Conservation (phyloP, 495 filamentous ascomycete genomes). For the Tuber magnatum region DNA sequence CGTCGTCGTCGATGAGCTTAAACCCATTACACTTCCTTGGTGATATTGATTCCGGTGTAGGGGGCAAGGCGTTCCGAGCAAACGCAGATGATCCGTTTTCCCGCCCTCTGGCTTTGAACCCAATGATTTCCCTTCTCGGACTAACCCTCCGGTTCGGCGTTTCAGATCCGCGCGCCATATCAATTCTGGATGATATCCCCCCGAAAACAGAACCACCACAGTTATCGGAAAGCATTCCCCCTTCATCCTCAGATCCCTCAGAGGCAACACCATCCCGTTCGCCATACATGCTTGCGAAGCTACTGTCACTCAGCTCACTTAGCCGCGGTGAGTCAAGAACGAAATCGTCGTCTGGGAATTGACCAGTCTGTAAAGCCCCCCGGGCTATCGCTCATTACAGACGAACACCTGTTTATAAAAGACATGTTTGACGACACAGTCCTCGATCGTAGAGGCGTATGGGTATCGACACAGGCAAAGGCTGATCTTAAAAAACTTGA, state of each 20-base stretch:
- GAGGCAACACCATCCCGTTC: slow-evolving; percentile 3
- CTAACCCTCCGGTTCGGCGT: slow-evolving; percentile 27
- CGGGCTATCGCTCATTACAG: slow-evolving; percentile 23
- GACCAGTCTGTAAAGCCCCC: slow-evolving; percentile 5
- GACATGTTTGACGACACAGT: slow-evolving; percentile 14
- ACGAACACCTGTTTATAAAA: slow-evolving; percentile 24
- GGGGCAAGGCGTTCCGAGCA: slow-evolving; percentile 18
- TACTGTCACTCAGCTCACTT: slow-evolving; percentile 73
- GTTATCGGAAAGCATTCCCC: slow-evolving; percentile 7
- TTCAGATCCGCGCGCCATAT: background rate
- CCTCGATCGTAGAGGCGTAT: slow-evolving; percentile 7
- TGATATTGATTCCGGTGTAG: slow-evolving; percentile 32
- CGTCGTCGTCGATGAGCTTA: slow-evolving; percentile 12
- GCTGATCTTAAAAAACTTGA: slow-evolving; percentile 12
- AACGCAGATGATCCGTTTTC: slow-evolving; percentile 9
- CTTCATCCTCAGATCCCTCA: background rate
- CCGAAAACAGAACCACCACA: slow-evolving; percentile 11
- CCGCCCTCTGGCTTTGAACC: slow-evolving; percentile 22
- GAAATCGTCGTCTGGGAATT: slow-evolving; percentile 18
- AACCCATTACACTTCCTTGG: slow-evolving; percentile 15
- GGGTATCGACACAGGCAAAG: slow-evolving; percentile 4
- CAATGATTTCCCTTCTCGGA: slow-evolving; percentile 30
- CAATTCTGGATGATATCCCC: background rate
- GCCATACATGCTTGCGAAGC: slow-evolving; percentile 63
- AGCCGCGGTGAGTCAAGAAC: slow-evolving; percentile 49